Evolutionary conservation across 2,329 filamentous ascomycete species (phyloP), one percentile per base, ranked within the genome.

Genomic region (Metarhizium brunneum): DNA sequence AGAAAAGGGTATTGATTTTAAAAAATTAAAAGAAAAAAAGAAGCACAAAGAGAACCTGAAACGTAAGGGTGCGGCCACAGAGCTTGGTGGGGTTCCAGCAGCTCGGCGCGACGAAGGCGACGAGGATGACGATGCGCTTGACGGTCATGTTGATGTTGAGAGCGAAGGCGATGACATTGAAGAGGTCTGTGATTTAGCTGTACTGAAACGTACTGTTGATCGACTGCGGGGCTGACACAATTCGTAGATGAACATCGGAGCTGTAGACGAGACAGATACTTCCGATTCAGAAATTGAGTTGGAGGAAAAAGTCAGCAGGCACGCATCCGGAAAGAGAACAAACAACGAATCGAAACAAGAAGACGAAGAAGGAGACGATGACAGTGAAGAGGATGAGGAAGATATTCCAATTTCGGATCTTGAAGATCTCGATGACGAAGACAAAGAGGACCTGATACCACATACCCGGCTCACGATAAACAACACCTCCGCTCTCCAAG

Each of bases 391-490:
- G 25, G 87, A 91, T 4, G 88, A 92, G 48, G 90, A 94, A 62
- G 91, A 95, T 61, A 91, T 96, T 48, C 87, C 92, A 4, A 82
- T 96, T 60, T 95, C 90, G 36, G 92, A 96, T 64, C 85, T 94
- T 53, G 87, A 89, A 64, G 88, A 89, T 53, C 74, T 85, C 32
- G 76, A 88, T 54, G 90, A 88, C 20, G 88, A 89, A 60, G 91
- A 95, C 65, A 87, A 84, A 64, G 89, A 89, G 72, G 92, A 96
- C 67, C 82, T 96, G 45, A 84, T 95, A 59, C 90, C 91, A 16
- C 88, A 95, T 74, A 90, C 94, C 69, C 88, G 91, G 64, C 85
- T 96, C 62, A 96, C 92, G 54, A 97, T 97, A 76, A 96, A 99
- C 81, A 99, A 99, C 77, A 92, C 88, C 54, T 79, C 88, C 61